Conservation (phyloP, 73 alveolate species). For the Tetrahymena elliotti region DNA sequence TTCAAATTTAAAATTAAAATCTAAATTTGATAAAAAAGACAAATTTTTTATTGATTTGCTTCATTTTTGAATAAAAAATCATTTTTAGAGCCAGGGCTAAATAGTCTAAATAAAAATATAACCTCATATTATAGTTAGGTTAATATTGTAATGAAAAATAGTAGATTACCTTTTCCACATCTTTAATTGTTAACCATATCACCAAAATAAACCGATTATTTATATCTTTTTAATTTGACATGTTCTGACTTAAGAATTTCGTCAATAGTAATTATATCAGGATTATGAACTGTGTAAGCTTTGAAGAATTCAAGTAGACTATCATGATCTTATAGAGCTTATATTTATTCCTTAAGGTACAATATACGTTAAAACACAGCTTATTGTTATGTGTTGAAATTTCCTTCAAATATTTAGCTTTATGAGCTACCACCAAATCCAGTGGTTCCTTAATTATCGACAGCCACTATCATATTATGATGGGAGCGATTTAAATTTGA, state of each 20-base stretch:
- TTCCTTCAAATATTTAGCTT: background rate
- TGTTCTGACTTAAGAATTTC: background rate
- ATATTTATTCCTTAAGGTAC: background rate
- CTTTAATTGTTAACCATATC: constrained; percentile 30
- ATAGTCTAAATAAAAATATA: no score
- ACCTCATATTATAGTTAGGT: background rate
- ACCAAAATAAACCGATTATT: constrained; percentile 12
- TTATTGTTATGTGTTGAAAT: background rate
- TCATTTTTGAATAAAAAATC: no score
- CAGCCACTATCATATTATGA: background rate
- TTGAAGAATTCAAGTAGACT: background rate
- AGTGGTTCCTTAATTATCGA: background rate
- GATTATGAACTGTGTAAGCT: background rate
- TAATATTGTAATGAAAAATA: background rate
- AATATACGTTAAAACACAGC: background rate
- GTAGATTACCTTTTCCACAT: constrained; percentile 22
- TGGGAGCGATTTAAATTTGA: background rate
- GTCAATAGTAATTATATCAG: background rate
- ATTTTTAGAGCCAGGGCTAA: no score
- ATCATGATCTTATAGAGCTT: background rate
- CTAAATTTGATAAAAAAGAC: no score
- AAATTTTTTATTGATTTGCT: no score
- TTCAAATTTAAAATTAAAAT: no score
- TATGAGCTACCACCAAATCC: background rate
- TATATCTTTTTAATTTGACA: background rate